phyloP scores from a whole-genome alignment of 768 basidiomycete genomes.

The Tulasnella sp. region DNA sequence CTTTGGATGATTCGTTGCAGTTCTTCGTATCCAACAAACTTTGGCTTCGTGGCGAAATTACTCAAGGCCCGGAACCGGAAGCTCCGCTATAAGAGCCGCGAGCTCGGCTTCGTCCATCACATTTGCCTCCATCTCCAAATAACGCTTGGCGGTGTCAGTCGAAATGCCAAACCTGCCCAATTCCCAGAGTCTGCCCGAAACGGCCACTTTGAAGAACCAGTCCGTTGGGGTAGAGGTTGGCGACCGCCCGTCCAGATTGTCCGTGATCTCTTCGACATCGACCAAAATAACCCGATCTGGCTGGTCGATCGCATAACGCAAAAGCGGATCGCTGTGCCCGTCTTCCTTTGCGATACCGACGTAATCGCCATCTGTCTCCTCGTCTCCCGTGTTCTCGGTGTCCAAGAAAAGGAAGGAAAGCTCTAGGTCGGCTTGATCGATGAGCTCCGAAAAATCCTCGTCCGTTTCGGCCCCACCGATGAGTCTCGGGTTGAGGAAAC shows the following conservation, averaged over 20 bases:
- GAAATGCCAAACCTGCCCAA: neutral
- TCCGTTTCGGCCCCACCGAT: neutral
- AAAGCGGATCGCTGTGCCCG: neutral
- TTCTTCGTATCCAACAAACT: too few species aligned
- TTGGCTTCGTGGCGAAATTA: neutral
- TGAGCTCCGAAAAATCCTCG: neutral
- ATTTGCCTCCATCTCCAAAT: neutral
- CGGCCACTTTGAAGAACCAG: neutral
- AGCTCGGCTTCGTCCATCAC: neutral
- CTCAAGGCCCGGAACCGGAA: too few species aligned
- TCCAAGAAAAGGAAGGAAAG: constrained; percentile 8
- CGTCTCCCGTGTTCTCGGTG: constrained; percentile 3
- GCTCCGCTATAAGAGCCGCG: neutral
- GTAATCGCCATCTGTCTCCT: constrained; percentile 15
- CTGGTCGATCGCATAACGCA: neutral
- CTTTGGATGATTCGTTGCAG: too few species aligned
- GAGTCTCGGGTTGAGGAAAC: constrained; percentile 10
- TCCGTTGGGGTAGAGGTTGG: neutral
- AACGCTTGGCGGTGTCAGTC: neutral
- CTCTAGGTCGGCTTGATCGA: neutral
- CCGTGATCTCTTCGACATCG: constrained; percentile 10
- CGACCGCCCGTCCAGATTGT: neutral
- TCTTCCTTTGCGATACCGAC: neutral
- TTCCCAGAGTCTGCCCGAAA: constrained; percentile 10
- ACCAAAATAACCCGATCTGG: constrained; percentile 3